These are phyloP conservation scores for Carallia pectinifolia DNA, from an alignment of 345 rosid species.

Conservation along the genomic window DNA sequence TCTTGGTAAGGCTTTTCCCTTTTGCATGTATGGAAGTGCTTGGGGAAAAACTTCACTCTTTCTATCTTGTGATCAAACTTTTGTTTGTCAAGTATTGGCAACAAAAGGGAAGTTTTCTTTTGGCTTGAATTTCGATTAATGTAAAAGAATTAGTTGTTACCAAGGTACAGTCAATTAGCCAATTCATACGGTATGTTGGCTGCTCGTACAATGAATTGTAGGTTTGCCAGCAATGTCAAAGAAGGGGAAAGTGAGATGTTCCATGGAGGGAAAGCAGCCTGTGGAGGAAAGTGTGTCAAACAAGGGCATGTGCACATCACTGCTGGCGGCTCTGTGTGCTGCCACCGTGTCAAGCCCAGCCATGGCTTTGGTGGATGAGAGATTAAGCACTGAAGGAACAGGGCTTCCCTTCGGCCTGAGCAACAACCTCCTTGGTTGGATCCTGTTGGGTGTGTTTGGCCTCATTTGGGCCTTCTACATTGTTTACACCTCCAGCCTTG, in stretches of 20 bases:
- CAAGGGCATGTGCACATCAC: constrained; percentile 44
- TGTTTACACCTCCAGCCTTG: constrained; percentile 63
- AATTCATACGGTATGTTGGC: not conserved
- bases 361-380: constrained; percentile 86
- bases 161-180: too few relatives aligned
- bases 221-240: constrained; percentile 59
- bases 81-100: too few relatives aligned
- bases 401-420: constrained; percentile 92
- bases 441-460: constrained; percentile 76
- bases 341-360: constrained; percentile 69
- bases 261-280: constrained; percentile 42
- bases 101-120: not conserved
- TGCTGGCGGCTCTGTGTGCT: constrained; percentile 50
- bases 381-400: constrained; percentile 84
- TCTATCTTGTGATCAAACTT: too few relatives aligned
- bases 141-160: too few relatives aligned
- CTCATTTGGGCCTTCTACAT: constrained; percentile 79
- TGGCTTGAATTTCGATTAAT: not conserved
- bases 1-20: constrained; percentile 45
- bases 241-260: constrained; percentile 63
- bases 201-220: constrained; percentile 9
- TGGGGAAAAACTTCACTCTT: too few relatives aligned
- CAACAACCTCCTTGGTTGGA: constrained; percentile 96
- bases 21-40: not conserved
- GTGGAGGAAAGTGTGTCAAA: constrained; percentile 22